Evolutionary conservation across 306 rosid species (phyloP).

Genomic region (Acacia confusa): DNA sequence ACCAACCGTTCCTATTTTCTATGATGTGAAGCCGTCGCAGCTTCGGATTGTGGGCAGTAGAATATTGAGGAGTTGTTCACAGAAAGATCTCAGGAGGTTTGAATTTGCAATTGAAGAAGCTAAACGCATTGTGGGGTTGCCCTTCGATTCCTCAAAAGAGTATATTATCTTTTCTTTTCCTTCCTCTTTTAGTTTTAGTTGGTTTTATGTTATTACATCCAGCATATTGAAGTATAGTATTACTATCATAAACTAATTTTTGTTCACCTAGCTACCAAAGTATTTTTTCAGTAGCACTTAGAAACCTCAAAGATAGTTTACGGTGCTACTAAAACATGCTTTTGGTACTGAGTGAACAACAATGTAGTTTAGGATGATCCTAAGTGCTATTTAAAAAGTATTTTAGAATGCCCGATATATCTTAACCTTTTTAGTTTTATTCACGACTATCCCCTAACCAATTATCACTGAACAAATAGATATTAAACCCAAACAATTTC

Average conservation of each 20-base stretch:
- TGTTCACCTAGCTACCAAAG: accelerated
- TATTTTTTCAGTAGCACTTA: too few relatives aligned
- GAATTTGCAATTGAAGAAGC: not conserved
- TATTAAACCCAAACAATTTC: not conserved
- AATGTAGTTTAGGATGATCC: too few relatives aligned
- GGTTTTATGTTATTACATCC: too few relatives aligned
- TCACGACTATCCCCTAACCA: too few relatives aligned
- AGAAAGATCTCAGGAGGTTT: not conserved
- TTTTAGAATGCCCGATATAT: too few relatives aligned
- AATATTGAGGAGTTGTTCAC: not conserved
- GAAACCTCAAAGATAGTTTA: not conserved
- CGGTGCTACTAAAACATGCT: too few relatives aligned
- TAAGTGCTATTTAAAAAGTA: too few relatives aligned
- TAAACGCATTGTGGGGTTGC: not conserved
- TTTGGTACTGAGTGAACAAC: accelerated
- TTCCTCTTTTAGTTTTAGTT: not conserved
- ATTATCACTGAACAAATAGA: not conserved
- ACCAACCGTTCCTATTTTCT: not conserved
- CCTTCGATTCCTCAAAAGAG: not conserved
- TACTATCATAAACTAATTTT: too few relatives aligned
- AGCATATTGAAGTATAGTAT: not conserved
- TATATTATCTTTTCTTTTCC: not conserved
- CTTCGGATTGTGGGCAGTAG: not conserved
- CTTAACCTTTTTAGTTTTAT: too few relatives aligned
- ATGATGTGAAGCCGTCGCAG: not conserved